A percentile compares a stretch with the other conserved stretches of the same genome.
phyloP scores from a whole-genome alignment of 257 asterid genomes.

The Ilex aquifolium region DNA sequence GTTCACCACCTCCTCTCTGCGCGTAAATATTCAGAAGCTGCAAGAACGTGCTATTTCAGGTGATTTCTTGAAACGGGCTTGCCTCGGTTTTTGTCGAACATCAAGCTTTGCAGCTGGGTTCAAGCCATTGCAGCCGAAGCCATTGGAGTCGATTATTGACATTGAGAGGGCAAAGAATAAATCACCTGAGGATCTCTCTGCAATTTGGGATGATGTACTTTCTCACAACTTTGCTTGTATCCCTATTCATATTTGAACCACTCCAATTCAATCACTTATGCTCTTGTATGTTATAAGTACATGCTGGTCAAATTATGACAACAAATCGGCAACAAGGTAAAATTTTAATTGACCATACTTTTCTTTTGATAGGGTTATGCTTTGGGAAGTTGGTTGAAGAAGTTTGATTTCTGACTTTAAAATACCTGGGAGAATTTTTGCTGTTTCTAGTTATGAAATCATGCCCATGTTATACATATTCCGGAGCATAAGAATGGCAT shows the following conservation, averaged over 20 bases:
- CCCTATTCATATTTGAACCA: neutral
- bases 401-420: too few species aligned
- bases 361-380: too few species aligned
- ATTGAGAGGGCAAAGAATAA: conserved; percentile 64
- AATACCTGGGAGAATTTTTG: too few species aligned
- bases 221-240: conserved; percentile 6
- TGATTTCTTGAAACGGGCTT: conserved; percentile 39
- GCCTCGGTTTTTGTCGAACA: conserved; percentile 43
- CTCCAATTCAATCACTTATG: too few species aligned
- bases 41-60: conserved; percentile 28
- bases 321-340: too few species aligned
- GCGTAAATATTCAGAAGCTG: conserved; percentile 21
- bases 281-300: too few species aligned
- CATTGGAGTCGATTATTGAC: conserved; percentile 68
- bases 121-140: conserved; percentile 62
- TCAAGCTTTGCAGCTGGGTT: conserved; percentile 73
- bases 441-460: too few species aligned
- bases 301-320: too few species aligned
- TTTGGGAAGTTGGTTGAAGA: too few species aligned
- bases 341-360: too few species aligned
- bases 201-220: conserved; percentile 88
- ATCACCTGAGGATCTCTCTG: conserved; percentile 71
- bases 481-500: too few species aligned
- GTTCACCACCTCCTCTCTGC: conserved; percentile 24
- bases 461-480: too few species aligned